Percentiles rank a stretch among this genome's conserved stretches.
These are phyloP conservation scores for Cruciata laevipes DNA, from an alignment of 257 asterid species.

Conservation along the genomic window DNA sequence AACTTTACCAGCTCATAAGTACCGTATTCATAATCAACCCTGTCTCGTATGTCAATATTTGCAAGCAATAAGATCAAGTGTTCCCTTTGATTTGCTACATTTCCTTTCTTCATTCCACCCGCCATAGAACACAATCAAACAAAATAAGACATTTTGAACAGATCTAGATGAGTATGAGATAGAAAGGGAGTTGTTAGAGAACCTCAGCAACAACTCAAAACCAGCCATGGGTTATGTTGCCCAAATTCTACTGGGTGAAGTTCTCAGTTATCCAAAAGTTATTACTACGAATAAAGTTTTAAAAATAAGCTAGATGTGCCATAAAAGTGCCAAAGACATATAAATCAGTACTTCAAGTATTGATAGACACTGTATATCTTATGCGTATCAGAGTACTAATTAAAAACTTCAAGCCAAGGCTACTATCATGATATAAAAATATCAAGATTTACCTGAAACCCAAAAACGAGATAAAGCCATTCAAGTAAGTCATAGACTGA, in stretches of 20 bases:
- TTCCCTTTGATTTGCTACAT: constrained; percentile 95
- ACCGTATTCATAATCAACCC: constrained; percentile 46
- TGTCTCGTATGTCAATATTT: constrained; percentile 77
- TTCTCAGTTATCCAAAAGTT: neutral
- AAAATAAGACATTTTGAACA: constrained; percentile 15
- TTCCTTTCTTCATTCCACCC: constrained; percentile 75
- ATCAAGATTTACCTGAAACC: constrained; percentile 71
- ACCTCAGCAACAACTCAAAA: neutral
- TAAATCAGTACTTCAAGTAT: neutral
- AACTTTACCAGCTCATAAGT: constrained; percentile 48
- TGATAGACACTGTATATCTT: neutral
- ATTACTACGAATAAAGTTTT: neutral
- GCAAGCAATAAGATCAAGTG: constrained; percentile 94
- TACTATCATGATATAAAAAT: constrained; percentile 1
- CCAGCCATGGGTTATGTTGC: neutral
- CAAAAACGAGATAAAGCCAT: constrained; percentile 91
- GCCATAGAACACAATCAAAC: constrained; percentile 24
- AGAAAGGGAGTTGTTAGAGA: neutral
- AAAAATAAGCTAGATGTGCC: neutral
- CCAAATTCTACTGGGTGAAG: neutral
- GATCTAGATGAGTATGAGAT: neutral
- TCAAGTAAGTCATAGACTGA: constrained; percentile 69
- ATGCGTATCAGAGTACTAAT: neutral
- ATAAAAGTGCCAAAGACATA: neutral
- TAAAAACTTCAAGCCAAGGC: neutral